Evolutionary conservation across 2,329 filamentous ascomycete genomes (phyloP).

Genomic region (Colletotrichum tropicale): DNA sequence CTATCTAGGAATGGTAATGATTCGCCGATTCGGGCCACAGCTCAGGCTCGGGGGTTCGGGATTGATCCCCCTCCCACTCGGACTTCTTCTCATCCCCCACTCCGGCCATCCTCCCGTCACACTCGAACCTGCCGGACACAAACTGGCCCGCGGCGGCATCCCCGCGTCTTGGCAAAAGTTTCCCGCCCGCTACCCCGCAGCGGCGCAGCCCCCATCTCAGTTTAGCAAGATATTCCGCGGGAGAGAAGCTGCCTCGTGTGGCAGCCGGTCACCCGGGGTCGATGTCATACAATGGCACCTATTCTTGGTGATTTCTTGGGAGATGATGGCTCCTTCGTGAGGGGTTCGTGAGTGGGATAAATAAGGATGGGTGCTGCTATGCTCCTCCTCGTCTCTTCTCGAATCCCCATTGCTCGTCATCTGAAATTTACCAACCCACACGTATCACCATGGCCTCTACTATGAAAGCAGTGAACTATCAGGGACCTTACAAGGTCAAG

Average conservation of each 20-base stretch:
- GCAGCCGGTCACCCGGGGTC: not conserved
- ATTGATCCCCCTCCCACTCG: not conserved
- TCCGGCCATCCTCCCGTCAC: not conserved
- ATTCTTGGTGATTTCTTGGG: not conserved
- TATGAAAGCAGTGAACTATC: slow-evolving; percentile 69
- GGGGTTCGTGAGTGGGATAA: not conserved
- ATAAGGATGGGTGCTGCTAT: not conserved
- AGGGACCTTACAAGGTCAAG: slow-evolving; percentile 65
- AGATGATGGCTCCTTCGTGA: not conserved
- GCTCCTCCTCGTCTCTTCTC: not conserved
- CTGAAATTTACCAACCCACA: not conserved
- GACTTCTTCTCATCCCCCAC: not conserved
- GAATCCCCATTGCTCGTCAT: not conserved
- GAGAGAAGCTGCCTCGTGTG: not conserved
- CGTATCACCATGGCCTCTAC: slow-evolving; percentile 25
- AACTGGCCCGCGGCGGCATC: not conserved
- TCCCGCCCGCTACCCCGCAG: slow-evolving; percentile 14
- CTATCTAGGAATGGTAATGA: not conserved
- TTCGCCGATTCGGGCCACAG: not conserved
- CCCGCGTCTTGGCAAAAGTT: slow-evolving; percentile 9
- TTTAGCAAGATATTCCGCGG: slow-evolving; percentile 10
- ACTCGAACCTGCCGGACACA: not conserved
- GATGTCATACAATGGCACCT: not conserved
- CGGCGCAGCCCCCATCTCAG: not conserved
- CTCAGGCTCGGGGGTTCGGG: slow-evolving; percentile 6